Evolutionary conservation across 208 protist genomes (phyloP).

Genomic region (Trypanosomatidae sp.): DNA sequence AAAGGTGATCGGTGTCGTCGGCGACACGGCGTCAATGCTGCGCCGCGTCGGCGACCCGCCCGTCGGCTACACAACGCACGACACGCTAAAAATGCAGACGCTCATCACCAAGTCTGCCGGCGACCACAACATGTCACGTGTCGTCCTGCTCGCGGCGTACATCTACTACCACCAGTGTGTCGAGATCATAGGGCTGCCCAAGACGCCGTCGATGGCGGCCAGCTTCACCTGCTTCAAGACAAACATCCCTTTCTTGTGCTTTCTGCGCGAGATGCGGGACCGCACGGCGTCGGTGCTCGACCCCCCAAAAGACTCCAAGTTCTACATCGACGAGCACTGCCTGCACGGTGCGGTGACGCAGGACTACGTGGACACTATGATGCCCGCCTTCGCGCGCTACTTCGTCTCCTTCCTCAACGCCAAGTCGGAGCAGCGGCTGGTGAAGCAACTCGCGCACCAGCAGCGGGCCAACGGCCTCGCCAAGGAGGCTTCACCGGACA

Average conservation of each 20-base stretch:
- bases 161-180: slow-evolving; percentile 51
- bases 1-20: slow-evolving; percentile 56
- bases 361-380: slow-evolving; percentile 20
- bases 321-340: slow-evolving; percentile 47
- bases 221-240: slow-evolving; percentile 51
- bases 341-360: slow-evolving; percentile 31
- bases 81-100: slow-evolving; percentile 39
- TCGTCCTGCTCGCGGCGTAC: slow-evolving; percentile 54
- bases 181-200: slow-evolving; percentile 31
- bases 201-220: slow-evolving; percentile 26
- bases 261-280: slow-evolving; percentile 68
- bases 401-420: slow-evolving; percentile 31
- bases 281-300: slow-evolving; percentile 26
- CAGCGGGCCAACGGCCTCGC: neutral
- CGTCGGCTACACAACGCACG: neutral
- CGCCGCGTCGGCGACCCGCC: slow-evolving; percentile 1
- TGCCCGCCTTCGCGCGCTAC: slow-evolving; percentile 35
- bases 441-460: slow-evolving; percentile 23
- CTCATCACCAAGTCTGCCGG: slow-evolving; percentile 72
- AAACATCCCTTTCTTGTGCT: slow-evolving; percentile 83
- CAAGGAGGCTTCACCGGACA: too few species aligned
- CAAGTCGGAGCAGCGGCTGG: slow-evolving; percentile 27
- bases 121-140: slow-evolving; percentile 72
- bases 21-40: slow-evolving; percentile 22
- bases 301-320: slow-evolving; percentile 17